These are phyloP conservation scores for Aspergillus neotritici DNA, from an alignment of 2,329 filamentous ascomycete species.

Conservation along the genomic window DNA sequence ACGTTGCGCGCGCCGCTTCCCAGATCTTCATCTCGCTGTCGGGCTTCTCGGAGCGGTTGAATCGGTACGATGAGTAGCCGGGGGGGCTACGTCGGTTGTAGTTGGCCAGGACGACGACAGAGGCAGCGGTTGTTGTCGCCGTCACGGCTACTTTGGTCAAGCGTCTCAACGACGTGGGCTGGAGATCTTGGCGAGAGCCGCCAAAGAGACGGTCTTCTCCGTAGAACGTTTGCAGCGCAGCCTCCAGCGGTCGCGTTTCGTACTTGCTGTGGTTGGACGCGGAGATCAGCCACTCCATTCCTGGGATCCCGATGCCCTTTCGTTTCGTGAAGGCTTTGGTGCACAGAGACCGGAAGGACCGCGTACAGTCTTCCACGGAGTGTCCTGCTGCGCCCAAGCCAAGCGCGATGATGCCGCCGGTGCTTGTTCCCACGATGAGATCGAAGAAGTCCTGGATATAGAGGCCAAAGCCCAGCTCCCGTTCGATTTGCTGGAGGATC, in stretches of 20 bases:
- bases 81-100: background rate
- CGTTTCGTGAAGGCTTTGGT: background rate
- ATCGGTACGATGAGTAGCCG: background rate
- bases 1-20: background rate
- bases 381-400: background rate
- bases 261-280: slow-evolving; percentile 1
- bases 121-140: background rate
- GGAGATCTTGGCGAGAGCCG: background rate
- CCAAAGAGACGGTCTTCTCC: background rate
- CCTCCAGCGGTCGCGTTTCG: background rate
- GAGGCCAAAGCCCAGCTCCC: background rate
- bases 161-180: background rate
- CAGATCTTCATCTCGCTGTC: slow-evolving; percentile 1
- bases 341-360: background rate
- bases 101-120: background rate
- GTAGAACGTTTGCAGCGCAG: background rate
- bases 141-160: background rate
- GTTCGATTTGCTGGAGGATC: background rate
- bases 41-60: slow-evolving; percentile 1
- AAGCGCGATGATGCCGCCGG: background rate
- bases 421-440: slow-evolving; percentile 1
- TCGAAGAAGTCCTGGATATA: slow-evolving; percentile 2
- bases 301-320: background rate
- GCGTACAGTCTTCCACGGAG: background rate
- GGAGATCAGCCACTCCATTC: background rate